phyloP scores from a whole-genome alignment of 163 green algal genomes.

The Prototheca cutis region DNA sequence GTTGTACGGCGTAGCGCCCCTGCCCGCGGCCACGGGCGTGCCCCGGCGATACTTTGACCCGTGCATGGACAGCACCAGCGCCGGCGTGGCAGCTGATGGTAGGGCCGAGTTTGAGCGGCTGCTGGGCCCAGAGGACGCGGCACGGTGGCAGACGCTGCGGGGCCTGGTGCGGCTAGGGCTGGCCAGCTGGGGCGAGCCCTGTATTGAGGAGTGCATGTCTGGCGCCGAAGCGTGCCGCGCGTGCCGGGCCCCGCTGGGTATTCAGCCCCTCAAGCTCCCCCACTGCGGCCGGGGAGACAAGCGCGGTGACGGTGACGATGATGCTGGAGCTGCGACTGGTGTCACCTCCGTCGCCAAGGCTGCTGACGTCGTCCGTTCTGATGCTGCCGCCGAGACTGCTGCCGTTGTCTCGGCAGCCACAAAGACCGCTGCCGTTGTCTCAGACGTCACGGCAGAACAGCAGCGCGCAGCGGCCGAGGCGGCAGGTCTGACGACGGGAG shows the following conservation, averaged over 20 bases:
- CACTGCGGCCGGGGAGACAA: background rate
- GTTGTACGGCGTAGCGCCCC: conserved; percentile 5
- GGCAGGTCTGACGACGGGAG: no score
- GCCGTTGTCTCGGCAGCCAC: no score
- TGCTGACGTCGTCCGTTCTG: no score
- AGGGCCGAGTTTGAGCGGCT: background rate
- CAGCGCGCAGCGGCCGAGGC: no score
- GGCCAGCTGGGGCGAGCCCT: conserved; percentile 2
- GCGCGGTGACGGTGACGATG: no score
- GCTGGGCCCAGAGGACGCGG: no score
- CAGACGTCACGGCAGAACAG: no score
- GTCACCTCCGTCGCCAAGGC: no score
- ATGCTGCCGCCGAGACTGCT: no score
- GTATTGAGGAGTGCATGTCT: conserved; percentile 2
- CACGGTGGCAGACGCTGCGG: background rate
- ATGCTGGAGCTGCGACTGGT: no score
- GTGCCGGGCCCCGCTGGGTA: background rate
- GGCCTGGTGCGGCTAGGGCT: background rate
- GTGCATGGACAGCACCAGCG: background rate
- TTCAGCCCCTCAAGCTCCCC: background rate
- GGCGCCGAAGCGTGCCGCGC: background rate
- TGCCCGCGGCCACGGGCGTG: background rate
- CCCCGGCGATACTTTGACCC: conserved; percentile 2
- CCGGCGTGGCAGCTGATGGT: background rate
- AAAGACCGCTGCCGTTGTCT: no score